Base-by-base conservation (phyloP, 257 asterid genomes). In the Knoxia roxburghii region DNA sequence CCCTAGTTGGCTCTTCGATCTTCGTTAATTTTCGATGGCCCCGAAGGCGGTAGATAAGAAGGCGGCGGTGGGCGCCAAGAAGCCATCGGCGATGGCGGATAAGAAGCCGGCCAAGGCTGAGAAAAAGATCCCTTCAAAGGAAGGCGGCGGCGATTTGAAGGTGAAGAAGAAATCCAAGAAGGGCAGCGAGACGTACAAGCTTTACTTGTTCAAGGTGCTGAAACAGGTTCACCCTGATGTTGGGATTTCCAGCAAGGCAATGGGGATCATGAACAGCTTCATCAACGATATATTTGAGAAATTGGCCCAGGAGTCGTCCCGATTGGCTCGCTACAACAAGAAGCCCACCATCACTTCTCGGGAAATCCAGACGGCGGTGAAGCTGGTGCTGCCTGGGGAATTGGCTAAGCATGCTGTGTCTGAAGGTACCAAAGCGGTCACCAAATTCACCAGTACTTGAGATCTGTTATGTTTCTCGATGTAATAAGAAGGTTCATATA, bases 191-290 rank as follows among this genome's bases (percentile, higher is more conserved):
- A 60, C 65, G 10, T 60, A 37, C n/a, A 60, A 60, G 65, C 4
- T 60, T 8, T 60, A 60, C 49, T 49, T 60, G 9, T 60, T 60
- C 49, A 60, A 60, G 65, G 65, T 60, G 5, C n/a, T 60, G 49
- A 60, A 60, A n/a, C 65, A 60, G 65, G 65, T 60, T 37, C 65
- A 60, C 30, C 65, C 65, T 23, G 65, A 60, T 15, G 8, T 60
- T 24, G 65, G 65, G 32, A 60, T 60, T 5, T n/a, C 30, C 49
- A 24, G 48, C 65, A 37, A 37, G 49, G 65, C 65, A 18, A 60
- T 60, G 65, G 65, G 65, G 20, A 60, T 60, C 49, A 60, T 60
- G 65, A 60, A 60, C 65, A 60, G 65, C 11, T 60, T 60, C 65
- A 37, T 60, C 27, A 60, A 60, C 65, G 49, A 60, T 13, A 20